Conservation (phyloP, 768 basidiomycete species). For the Suillus discolor region DNA sequence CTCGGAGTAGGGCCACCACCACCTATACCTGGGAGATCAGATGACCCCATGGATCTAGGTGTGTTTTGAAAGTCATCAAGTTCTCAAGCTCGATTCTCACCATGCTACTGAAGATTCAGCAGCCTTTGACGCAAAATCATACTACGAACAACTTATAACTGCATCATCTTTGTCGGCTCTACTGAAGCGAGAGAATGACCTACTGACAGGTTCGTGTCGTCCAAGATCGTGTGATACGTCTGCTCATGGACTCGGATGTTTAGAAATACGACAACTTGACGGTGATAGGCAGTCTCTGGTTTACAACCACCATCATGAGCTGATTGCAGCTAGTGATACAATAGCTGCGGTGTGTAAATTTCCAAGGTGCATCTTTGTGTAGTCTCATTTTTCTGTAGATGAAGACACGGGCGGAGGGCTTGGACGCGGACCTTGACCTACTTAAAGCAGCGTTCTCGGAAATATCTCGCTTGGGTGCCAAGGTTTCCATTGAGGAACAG, state of each 20-base stretch:
- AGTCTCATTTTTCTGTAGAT: slow-evolving; percentile 52
- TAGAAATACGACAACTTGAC: slow-evolving; percentile 87
- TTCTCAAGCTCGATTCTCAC: background rate
- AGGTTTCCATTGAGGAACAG: slow-evolving; percentile 55
- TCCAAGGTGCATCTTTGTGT: slow-evolving; percentile 4
- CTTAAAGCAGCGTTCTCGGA: slow-evolving; percentile 83
- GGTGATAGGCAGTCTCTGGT: slow-evolving; percentile 89
- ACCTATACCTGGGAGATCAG: slow-evolving; percentile 53
- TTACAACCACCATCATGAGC: slow-evolving; percentile 94
- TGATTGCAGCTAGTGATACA: slow-evolving; percentile 91
- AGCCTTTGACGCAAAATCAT: slow-evolving; percentile 80
- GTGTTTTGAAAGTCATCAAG: slow-evolving; percentile 20
- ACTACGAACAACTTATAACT: slow-evolving; percentile 86
- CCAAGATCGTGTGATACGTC: background rate
- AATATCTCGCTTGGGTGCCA: slow-evolving; percentile 76
- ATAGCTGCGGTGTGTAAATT: slow-evolving; percentile 69
- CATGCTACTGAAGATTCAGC: slow-evolving; percentile 59
- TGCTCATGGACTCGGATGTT: slow-evolving; percentile 7
- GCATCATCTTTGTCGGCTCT: slow-evolving; percentile 74
- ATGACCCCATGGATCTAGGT: slow-evolving; percentile 86
- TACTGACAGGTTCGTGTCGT: slow-evolving; percentile 57
- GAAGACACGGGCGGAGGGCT: slow-evolving; percentile 83
- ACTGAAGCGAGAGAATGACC: slow-evolving; percentile 80
- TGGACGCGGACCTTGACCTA: slow-evolving; percentile 83
- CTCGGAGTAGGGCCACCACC: slow-evolving; percentile 74